Evolutionary conservation across 2,329 filamentous ascomycete genomes (phyloP).

Genomic region (Neobulgaria alba): DNA sequence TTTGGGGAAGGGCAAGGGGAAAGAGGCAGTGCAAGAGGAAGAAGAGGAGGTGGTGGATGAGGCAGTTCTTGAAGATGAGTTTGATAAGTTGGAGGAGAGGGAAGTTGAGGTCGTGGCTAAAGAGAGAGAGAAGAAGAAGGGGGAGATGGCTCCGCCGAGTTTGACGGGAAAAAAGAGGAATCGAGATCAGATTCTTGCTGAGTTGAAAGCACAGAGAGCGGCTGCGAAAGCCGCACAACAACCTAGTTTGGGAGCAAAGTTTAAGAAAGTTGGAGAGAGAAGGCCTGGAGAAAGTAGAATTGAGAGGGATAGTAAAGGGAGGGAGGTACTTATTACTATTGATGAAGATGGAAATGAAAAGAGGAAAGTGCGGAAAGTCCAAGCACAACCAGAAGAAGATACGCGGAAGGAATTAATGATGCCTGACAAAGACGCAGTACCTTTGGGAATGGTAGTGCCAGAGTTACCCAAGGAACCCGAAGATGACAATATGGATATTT

Average conservation of each 20-base stretch:
- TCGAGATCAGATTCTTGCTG: slow-evolving; percentile 58
- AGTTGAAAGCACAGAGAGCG: slow-evolving; percentile 53
- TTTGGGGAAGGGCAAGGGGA: slow-evolving; percentile 18
- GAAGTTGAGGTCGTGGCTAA: slow-evolving; percentile 46
- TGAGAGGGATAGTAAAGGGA: slow-evolving; percentile 51
- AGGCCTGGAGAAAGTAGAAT: slow-evolving; percentile 45
- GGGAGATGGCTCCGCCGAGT: slow-evolving; percentile 46
- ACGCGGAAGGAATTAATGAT: slow-evolving; percentile 35
- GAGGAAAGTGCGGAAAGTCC: slow-evolving; percentile 50
- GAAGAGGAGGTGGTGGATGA: slow-evolving; percentile 11
- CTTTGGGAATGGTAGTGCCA: slow-evolving; percentile 58
- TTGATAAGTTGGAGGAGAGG: slow-evolving; percentile 48
- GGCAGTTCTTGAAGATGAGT: slow-evolving; percentile 56
- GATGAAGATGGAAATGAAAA: slow-evolving; percentile 60
- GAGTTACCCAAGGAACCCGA: slow-evolving; percentile 42
- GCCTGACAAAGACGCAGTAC: slow-evolving; percentile 47
- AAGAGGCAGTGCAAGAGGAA: slow-evolving; percentile 27
- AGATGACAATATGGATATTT: slow-evolving; percentile 53
- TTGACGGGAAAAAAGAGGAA: slow-evolving; percentile 53
- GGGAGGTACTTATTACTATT: slow-evolving; percentile 56
- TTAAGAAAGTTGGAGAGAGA: slow-evolving; percentile 55
- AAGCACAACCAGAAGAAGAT: slow-evolving; percentile 28
- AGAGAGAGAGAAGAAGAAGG: slow-evolving; percentile 44
- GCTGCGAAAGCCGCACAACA: slow-evolving; percentile 46
- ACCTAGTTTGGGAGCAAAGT: slow-evolving; percentile 47